These are phyloP conservation scores for Claviceps pusilla DNA, from an alignment of 2,329 filamentous ascomycete species.

Conservation along the genomic window DNA sequence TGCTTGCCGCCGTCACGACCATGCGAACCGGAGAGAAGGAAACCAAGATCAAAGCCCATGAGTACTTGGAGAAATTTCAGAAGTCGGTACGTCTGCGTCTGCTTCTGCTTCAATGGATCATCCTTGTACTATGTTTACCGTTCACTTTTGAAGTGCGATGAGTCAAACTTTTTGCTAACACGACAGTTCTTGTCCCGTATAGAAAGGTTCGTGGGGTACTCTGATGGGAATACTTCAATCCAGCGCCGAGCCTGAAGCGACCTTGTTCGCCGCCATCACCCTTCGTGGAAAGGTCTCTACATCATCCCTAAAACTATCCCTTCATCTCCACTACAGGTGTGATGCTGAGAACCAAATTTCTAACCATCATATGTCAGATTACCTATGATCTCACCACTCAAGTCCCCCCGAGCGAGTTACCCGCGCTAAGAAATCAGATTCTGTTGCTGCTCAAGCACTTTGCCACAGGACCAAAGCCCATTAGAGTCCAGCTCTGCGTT, in stretches of 20 bases:
- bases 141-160: neutral
- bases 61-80: constrained; percentile 88
- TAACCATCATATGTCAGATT: constrained; percentile 44
- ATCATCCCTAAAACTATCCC: too few relatives aligned
- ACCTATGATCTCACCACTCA: constrained; percentile 84
- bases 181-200: neutral
- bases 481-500: constrained; percentile 84
- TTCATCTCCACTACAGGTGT: too few relatives aligned
- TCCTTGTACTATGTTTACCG: neutral
- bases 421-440: constrained; percentile 68
- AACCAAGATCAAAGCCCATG: constrained; percentile 78
- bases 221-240: constrained; percentile 79
- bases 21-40: constrained; percentile 77
- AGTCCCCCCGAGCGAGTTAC: constrained; percentile 59
- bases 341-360: neutral
- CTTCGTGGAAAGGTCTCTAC: constrained; percentile 79
- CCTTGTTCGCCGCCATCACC: constrained; percentile 91
- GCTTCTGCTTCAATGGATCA: neutral
- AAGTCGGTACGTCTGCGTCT: constrained; percentile 57
- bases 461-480: constrained; percentile 66
- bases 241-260: constrained; percentile 65
- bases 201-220: constrained; percentile 84
- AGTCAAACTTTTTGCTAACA: neutral
- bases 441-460: constrained; percentile 68
- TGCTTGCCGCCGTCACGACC: constrained; percentile 75